A percentile compares a stretch with the other conserved stretches of the same genome.
phyloP scores from a whole-genome alignment of 1,139 yeast genomes.

The Candida glucosophila region DNA sequence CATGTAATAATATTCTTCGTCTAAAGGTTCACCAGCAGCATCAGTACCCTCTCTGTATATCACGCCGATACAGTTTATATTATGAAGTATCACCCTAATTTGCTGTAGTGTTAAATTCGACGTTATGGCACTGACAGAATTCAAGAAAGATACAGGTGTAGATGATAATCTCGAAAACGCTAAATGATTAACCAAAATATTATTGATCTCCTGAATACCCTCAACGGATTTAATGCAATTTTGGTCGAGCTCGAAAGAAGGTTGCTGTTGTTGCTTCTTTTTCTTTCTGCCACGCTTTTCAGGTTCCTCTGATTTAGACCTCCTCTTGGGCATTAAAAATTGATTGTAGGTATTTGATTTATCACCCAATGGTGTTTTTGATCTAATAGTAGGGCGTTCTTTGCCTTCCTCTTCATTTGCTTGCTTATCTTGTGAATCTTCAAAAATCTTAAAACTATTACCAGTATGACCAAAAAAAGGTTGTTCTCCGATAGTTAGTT shows the following conservation, averaged over 20 bases:
- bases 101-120: conserved; percentile 37
- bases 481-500: no score
- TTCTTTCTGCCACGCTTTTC: conserved; percentile 8
- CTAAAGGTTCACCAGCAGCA: conserved; percentile 91
- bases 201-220: conserved; percentile 43
- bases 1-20: conserved; percentile 86
- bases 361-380: no score
- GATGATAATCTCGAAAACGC: conserved; percentile 87
- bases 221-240: conserved; percentile 21
- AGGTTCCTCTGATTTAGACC: conserved; percentile 26
- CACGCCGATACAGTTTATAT: conserved; percentile 62
- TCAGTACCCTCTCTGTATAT: conserved; percentile 87
- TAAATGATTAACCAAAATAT: conserved; percentile 70
- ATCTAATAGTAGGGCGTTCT: no score
- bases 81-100: conserved; percentile 41
- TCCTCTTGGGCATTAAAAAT: conserved; percentile 10
- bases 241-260: conserved; percentile 15
- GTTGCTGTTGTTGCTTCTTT: conserved; percentile 3
- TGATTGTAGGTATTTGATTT: no score
- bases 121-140: conserved; percentile 46
- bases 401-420: no score
- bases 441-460: no score
- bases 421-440: no score
- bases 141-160: conserved; percentile 68
- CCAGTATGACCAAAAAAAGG: no score